Evolutionary conservation across 306 rosid genomes (phyloP).

Genomic region (Rosa chinensis): DNA sequence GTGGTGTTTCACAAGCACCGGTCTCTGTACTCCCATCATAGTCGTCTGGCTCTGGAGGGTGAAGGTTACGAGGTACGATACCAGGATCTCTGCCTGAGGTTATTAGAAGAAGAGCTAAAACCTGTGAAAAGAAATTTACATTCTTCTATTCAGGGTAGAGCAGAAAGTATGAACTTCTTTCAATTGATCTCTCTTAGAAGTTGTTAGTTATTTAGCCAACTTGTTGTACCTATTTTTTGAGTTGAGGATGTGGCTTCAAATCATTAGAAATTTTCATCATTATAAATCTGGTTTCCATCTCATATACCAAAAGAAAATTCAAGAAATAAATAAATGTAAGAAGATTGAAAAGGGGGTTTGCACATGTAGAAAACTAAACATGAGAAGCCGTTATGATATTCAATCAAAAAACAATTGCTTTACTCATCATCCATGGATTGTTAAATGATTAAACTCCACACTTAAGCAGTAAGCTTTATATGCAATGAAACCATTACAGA

Average conservation of each 20-base stretch:
- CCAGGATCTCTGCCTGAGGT: conserved; percentile 45
- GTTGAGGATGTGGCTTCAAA: neutral
- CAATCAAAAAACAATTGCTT: neutral
- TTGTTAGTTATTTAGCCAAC: neutral
- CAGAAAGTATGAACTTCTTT: neutral
- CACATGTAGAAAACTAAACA: conserved; percentile 1
- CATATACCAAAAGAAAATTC: neutral
- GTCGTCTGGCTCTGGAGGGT: conserved; percentile 41
- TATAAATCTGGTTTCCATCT: neutral
- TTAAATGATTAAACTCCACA: neutral
- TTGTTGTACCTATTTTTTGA: neutral
- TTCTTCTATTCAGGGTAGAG: conserved; percentile 1
- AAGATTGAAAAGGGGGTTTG: neutral
- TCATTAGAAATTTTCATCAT: neutral
- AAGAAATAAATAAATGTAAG: neutral
- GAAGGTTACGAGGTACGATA: conserved; percentile 36
- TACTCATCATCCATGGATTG: neutral
- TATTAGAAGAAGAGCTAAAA: conserved; percentile 30
- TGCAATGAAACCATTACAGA: neutral
- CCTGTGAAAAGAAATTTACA: conserved; percentile 23
- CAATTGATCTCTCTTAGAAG: neutral
- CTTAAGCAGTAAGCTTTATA: neutral
- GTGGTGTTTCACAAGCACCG: conserved; percentile 28
- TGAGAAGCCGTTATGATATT: neutral
- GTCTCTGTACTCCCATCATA: conserved; percentile 31